A percentile compares a stretch with the other conserved stretches of the same genome.
phyloP scores from a whole-genome alignment of 1,139 yeast species.

The Yamadazyma friedrichii region DNA sequence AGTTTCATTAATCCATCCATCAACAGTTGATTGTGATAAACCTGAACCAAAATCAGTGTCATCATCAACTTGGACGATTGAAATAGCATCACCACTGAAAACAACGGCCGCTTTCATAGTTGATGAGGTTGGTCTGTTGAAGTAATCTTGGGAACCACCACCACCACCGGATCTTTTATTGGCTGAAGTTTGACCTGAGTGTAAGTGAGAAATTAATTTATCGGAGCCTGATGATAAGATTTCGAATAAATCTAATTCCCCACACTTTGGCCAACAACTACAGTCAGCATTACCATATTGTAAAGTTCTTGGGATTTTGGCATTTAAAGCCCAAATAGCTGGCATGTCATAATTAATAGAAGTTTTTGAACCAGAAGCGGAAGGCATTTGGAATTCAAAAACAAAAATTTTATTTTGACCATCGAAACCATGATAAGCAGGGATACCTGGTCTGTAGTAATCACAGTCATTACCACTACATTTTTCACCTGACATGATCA shows the following conservation, averaged over 20 bases:
- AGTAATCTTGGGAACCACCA: conserved; percentile 87
- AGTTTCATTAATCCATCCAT: conserved; percentile 48
- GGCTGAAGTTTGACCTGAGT: conserved; percentile 65
- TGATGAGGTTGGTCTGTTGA: conserved; percentile 73
- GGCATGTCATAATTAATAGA: conserved; percentile 60
- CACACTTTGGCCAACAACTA: conserved; percentile 77
- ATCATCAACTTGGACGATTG: conserved; percentile 57
- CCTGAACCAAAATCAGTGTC: conserved; percentile 51
- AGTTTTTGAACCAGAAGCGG: conserved; percentile 29
- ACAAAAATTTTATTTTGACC: conserved; percentile 67
- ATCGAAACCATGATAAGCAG: conserved; percentile 71
- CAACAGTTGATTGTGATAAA: conserved; percentile 53
- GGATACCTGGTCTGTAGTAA: conserved; percentile 67
- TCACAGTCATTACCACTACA: conserved; percentile 63
- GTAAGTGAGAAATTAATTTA: conserved; percentile 78
- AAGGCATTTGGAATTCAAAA: conserved; percentile 69
- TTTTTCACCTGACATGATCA: conserved; percentile 56
- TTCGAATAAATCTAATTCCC: conserved; percentile 81
- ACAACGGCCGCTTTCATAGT: conserved; percentile 89
- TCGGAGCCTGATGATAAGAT: conserved; percentile 68
- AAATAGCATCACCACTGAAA: conserved; percentile 56
- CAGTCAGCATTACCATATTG: conserved; percentile 65
- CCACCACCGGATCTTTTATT: conserved; percentile 48
- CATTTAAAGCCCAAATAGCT: conserved; percentile 76
- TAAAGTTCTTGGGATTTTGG: conserved; percentile 75